Percentiles rank a stretch among this genome's conserved stretches.
These are phyloP conservation scores for Fusarium marasasianum DNA, from an alignment of 2,329 filamentous ascomycete genomes.

Conservation along the genomic window DNA sequence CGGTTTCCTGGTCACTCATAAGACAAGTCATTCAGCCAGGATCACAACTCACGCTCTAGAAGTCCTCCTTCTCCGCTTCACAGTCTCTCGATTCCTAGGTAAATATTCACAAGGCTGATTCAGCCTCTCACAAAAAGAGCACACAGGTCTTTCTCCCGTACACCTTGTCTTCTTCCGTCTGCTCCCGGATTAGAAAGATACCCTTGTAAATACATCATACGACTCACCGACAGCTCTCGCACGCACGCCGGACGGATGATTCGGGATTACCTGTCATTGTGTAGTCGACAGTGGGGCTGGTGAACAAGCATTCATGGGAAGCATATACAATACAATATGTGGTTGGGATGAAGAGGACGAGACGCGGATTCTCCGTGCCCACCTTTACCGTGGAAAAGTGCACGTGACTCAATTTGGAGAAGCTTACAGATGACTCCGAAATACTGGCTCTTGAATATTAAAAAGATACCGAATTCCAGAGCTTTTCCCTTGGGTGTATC, in stretches of 20 bases:
- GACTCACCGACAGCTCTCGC: slow-evolving; percentile 30
- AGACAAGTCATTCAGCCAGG: neutral
- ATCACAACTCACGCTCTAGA: slow-evolving; percentile 13
- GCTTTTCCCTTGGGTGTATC: neutral
- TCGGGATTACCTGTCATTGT: slow-evolving; percentile 14
- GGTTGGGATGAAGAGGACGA: neutral
- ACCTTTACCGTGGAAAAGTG: neutral
- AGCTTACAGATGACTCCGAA: neutral
- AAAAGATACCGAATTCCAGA: neutral
- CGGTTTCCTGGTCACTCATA: neutral
- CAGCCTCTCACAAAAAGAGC: slow-evolving; percentile 34
- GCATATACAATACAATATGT: neutral
- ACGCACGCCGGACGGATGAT: slow-evolving; percentile 18
- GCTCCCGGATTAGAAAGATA: neutral
- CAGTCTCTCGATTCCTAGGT: slow-evolving; percentile 20
- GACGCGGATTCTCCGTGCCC: slow-evolving; percentile 18
- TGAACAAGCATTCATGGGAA: neutral
- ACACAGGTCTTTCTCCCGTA: slow-evolving; percentile 30
- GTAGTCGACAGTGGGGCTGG: neutral
- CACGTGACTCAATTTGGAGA: slow-evolving; percentile 22
- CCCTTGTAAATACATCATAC: neutral
- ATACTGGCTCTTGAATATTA: neutral
- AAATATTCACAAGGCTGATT: slow-evolving; percentile 30
- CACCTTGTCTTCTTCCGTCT: slow-evolving; percentile 39
- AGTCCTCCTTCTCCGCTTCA: slow-evolving; percentile 10